Conservation (phyloP, 129 eudicot species). For the Oenanthe sinensis region DNA sequence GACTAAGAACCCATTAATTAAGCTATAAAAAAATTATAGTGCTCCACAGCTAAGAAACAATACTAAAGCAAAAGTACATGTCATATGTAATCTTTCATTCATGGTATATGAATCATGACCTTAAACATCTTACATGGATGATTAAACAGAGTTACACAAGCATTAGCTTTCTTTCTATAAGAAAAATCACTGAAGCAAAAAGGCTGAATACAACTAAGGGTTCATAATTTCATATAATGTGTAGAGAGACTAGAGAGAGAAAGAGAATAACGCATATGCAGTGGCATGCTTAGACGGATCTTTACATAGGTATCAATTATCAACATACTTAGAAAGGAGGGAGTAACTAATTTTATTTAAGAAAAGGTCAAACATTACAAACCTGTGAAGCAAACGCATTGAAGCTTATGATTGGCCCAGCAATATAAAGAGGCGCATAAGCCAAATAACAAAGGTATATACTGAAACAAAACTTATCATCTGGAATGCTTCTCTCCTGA, state of each 20-base stretch:
- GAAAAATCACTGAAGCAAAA: not conserved
- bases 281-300: not conserved
- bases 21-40: not conserved
- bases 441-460: slow-evolving; percentile 72
- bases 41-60: not conserved
- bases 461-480: slow-evolving; percentile 56
- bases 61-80: not conserved
- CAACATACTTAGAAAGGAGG: not conserved
- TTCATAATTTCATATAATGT: not conserved
- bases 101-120: not conserved
- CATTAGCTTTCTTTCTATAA: not conserved
- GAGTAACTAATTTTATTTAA: not conserved
- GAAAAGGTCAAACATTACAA: slow-evolving; percentile 13
- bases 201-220: not conserved
- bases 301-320: slow-evolving; percentile 4
- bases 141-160: not conserved
- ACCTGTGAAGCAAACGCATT: slow-evolving; percentile 96
- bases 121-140: not conserved
- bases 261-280: not conserved
- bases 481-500: slow-evolving; percentile 69
- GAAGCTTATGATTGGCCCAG: slow-evolving; percentile 89
- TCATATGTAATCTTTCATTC: not conserved
- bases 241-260: not conserved
- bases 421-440: slow-evolving; percentile 91
- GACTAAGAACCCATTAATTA: not conserved